Percentiles rank a stretch among this genome's conserved stretches.
Conservation (phyloP, 2,329 filamentous ascomycete genomes). For the Phyllosticta citrichinensis region DNA sequence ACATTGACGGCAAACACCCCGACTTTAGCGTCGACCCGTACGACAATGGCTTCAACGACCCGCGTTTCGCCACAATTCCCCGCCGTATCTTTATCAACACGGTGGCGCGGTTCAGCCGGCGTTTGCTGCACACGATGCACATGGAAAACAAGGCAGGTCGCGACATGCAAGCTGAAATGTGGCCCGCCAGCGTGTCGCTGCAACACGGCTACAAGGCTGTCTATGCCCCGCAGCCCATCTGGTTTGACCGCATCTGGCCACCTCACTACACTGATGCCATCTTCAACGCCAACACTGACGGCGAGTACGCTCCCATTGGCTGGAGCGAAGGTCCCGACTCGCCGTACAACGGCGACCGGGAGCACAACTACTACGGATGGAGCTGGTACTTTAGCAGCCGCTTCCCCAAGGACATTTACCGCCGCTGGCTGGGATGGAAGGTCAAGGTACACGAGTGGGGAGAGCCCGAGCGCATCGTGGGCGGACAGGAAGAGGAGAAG, state of each 20-base stretch:
- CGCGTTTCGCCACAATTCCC: constrained; percentile 40
- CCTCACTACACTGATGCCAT: constrained; percentile 63
- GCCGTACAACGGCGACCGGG: constrained; percentile 51
- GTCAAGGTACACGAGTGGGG: constrained; percentile 73
- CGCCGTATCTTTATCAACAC: constrained; percentile 85
- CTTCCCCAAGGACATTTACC: constrained; percentile 73
- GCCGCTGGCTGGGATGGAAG: constrained; percentile 73
- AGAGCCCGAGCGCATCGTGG: constrained; percentile 54
- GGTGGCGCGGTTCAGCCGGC: constrained; percentile 69
- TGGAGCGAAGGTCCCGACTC: constrained; percentile 35
- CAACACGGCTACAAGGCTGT: constrained; percentile 92
- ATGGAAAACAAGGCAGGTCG: constrained; percentile 78
- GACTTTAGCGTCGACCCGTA: constrained; percentile 75
- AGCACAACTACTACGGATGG: constrained; percentile 79
- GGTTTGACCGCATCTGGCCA: constrained; percentile 80
- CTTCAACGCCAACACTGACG: constrained; percentile 62
- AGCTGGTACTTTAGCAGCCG: constrained; percentile 88
- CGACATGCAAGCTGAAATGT: constrained; percentile 94
- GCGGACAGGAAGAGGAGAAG: constrained; percentile 29
- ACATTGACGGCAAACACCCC: constrained; percentile 49
- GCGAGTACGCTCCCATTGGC: constrained; percentile 49
- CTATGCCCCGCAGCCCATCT: constrained; percentile 81
- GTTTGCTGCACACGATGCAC: constrained; percentile 79
- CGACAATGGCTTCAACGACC: constrained; percentile 44
- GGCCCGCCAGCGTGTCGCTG: constrained; percentile 76